These are phyloP conservation scores for Citrus maxima DNA, from an alignment of 345 rosid species.

Conservation along the genomic window DNA sequence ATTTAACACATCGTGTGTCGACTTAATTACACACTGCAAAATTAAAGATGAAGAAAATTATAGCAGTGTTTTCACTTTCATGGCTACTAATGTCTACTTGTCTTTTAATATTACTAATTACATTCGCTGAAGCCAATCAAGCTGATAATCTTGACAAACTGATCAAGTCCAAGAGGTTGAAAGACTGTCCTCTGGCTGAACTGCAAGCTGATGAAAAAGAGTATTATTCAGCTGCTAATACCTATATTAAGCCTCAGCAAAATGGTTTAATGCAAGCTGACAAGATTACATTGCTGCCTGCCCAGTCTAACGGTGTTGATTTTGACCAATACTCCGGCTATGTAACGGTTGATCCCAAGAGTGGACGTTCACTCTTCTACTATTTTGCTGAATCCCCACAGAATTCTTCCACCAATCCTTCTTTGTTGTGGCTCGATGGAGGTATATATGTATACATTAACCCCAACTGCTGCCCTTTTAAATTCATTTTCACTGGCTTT, in stretches of 20 bases:
- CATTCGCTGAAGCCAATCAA: background rate
- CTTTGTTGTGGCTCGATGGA: conserved; percentile 26
- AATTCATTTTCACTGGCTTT: background rate
- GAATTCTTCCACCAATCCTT: conserved; percentile 37
- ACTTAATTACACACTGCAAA: background rate
- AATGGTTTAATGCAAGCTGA: conserved; percentile 20
- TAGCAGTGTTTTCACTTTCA: background rate
- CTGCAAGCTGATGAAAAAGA: no score
- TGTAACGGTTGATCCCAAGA: conserved; percentile 18
- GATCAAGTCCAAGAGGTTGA: background rate
- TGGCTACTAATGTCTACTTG: background rate
- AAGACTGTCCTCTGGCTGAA: background rate
- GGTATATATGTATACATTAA: background rate
- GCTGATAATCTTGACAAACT: background rate
- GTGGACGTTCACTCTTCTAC: conserved; percentile 25
- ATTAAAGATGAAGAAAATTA: background rate
- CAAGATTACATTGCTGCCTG: conserved; percentile 19
- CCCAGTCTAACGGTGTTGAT: conserved; percentile 14
- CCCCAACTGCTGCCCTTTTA: background rate
- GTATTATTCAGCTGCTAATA: no score
- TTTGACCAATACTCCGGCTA: conserved; percentile 22
- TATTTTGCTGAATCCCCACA: conserved; percentile 35
- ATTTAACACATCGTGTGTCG: background rate
- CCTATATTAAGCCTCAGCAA: conserved; percentile 18
- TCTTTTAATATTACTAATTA: background rate